These are phyloP conservation scores for Phyllosticta citriasiana DNA, from an alignment of 2,329 filamentous ascomycete genomes.

Conservation along the genomic window DNA sequence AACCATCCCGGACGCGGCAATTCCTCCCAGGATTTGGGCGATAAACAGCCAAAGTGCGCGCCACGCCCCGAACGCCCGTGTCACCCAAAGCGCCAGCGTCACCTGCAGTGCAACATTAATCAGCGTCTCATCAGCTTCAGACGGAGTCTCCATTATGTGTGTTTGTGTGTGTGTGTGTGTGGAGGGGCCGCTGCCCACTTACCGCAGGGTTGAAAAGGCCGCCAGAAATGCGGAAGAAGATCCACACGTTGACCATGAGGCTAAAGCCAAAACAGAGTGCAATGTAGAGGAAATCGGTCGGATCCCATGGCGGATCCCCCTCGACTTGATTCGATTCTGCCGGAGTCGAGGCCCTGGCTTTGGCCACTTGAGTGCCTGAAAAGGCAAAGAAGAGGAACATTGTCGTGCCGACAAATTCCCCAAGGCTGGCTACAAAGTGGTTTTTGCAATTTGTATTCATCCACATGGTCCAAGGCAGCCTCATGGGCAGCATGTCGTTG, in stretches of 20 bases:
- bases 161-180: neutral
- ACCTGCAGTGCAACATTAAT: slow-evolving; percentile 17
- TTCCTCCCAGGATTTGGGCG: slow-evolving; percentile 20
- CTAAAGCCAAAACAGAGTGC: slow-evolving; percentile 29
- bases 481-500: slow-evolving; percentile 12
- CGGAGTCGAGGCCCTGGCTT: slow-evolving; percentile 26
- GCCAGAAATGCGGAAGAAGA: slow-evolving; percentile 30
- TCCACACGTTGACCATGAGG: slow-evolving; percentile 32
- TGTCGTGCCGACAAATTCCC: slow-evolving; percentile 9
- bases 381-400: slow-evolving; percentile 18
- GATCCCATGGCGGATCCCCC: slow-evolving; percentile 28
- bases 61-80: slow-evolving; percentile 19
- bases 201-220: slow-evolving; percentile 32
- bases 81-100: slow-evolving; percentile 27
- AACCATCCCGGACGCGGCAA: slow-evolving; percentile 19
- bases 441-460: slow-evolving; percentile 28
- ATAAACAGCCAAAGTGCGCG: slow-evolving; percentile 25
- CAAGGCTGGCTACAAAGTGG: slow-evolving; percentile 12
- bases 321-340: slow-evolving; percentile 31
- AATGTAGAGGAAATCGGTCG: slow-evolving; percentile 30
- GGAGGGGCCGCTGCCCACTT: slow-evolving; percentile 19
- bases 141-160: slow-evolving; percentile 14
- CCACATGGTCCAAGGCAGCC: slow-evolving; percentile 27
- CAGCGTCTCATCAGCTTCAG: neutral
- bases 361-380: slow-evolving; percentile 36